A percentile compares a stretch with the other conserved stretches of the same genome.
Conservation (phyloP, 805 yeast genomes). For the Cyberlindnera mississippiensis region DNA sequence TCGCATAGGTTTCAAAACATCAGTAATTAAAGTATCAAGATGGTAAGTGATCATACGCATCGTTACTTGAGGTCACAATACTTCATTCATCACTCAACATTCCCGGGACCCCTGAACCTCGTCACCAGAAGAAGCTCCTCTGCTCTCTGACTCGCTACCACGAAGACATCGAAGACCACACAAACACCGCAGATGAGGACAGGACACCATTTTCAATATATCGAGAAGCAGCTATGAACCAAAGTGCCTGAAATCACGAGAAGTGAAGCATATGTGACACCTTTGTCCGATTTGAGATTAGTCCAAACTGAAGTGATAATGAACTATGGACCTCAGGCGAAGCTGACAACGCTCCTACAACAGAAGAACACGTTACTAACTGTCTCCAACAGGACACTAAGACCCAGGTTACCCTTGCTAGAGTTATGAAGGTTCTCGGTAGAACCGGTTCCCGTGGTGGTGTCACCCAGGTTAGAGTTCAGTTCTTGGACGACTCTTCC, state of each 20-base stretch:
- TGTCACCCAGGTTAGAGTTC: slow-evolving; percentile 98
- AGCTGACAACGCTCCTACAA: neutral
- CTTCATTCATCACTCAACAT: neutral
- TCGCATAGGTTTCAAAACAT: slow-evolving; percentile 3
- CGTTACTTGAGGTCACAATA: neutral
- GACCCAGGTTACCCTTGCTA: slow-evolving; percentile 91
- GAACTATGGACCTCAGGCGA: neutral
- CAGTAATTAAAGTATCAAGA: slow-evolving; percentile 19
- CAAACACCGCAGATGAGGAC: too few relatives aligned
- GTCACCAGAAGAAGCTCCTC: neutral
- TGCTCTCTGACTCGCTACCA: too few relatives aligned
- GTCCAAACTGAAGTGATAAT: neutral
- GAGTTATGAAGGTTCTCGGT: slow-evolving; percentile 98
- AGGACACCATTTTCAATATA: too few relatives aligned
- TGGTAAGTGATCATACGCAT: slow-evolving; percentile 18
- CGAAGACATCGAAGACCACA: too few relatives aligned
- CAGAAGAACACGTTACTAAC: slow-evolving; percentile 3
- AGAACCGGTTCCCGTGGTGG: slow-evolving; percentile 99
- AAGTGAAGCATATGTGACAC: too few relatives aligned
- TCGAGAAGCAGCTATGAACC: too few relatives aligned
- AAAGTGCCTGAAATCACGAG: too few relatives aligned
- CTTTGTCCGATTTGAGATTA: too few relatives aligned
- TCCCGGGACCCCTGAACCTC: neutral
- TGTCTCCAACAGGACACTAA: slow-evolving; percentile 24
- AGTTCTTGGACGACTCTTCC: slow-evolving; percentile 91